Percentiles rank a stretch among this genome's conserved stretches.
Evolutionary conservation across 306 rosid genomes (phyloP).

Genomic region (Albizia julibrissin): DNA sequence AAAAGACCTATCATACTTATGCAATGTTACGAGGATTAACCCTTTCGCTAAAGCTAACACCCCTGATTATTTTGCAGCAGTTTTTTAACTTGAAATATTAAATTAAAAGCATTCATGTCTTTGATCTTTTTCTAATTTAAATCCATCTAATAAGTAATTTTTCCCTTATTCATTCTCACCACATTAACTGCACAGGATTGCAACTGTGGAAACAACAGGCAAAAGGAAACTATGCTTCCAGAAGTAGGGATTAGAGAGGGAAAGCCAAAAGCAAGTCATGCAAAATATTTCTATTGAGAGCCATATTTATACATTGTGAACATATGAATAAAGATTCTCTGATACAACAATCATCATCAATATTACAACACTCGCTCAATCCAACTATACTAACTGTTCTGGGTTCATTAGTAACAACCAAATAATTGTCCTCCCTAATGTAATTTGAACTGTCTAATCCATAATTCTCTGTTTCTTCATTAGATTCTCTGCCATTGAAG

Average conservation of each 20-base stretch:
- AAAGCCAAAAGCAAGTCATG: slow-evolving; percentile 7
- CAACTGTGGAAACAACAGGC: not conserved
- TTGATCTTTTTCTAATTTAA: not conserved
- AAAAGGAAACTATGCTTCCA: not conserved
- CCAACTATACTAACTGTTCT: not conserved
- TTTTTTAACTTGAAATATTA: not conserved
- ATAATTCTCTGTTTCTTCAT: slow-evolving; percentile 7
- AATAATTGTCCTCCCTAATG: not conserved
- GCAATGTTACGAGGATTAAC: no score
- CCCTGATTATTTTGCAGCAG: no score
- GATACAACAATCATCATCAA: slow-evolving; percentile 11
- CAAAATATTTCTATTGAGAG: slow-evolving; percentile 12
- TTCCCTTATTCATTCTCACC: not conserved
- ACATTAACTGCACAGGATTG: not conserved
- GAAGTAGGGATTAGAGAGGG: slow-evolving; percentile 1
- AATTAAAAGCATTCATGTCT: not conserved
- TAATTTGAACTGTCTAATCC: slow-evolving; percentile 19
- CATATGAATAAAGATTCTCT: slow-evolving; percentile 14
- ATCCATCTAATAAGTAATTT: not conserved
- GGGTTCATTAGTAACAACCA: slow-evolving; percentile 19
- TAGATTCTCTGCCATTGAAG: slow-evolving; percentile 4
- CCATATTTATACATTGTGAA: slow-evolving; percentile 22
- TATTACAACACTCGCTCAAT: slow-evolving; percentile 24
- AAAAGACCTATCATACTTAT: no score
- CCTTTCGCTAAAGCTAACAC: no score